Percentiles rank a stretch among this genome's conserved stretches.
phyloP scores from a whole-genome alignment of 2,329 filamentous ascomycete species.

The Ceratocystis alfenasii region DNA sequence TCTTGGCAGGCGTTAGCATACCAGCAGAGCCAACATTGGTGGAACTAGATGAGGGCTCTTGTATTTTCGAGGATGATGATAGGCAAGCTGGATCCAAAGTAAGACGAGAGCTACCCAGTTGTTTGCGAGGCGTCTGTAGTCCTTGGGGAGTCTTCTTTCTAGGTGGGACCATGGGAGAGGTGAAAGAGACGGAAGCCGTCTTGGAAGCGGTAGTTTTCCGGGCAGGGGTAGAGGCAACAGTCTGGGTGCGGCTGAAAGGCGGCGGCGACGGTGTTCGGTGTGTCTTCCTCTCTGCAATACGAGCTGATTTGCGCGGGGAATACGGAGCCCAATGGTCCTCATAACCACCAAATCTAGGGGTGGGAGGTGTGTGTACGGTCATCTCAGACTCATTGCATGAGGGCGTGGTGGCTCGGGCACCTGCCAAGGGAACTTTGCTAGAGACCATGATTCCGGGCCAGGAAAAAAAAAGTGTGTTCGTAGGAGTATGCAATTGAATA shows the following conservation, averaged over 20 bases:
- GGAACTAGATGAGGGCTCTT: conserved; percentile 28
- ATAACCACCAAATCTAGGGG: conserved; percentile 42
- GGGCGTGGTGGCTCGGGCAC: conserved; percentile 41
- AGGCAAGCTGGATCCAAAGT: conserved; percentile 35
- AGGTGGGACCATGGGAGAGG: conserved; percentile 26
- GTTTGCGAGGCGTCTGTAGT: conserved; percentile 32
- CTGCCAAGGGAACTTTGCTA: conserved; percentile 11
- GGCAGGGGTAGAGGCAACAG: conserved; percentile 22
- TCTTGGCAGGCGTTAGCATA: conserved; percentile 70
- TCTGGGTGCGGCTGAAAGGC: conserved; percentile 26
- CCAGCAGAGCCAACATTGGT: conserved; percentile 36
- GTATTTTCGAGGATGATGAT: conserved; percentile 31
- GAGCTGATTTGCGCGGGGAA: conserved; percentile 56
- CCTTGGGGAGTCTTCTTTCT: conserved; percentile 27
- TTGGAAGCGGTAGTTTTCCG: neutral
- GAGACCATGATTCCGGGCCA: conserved; percentile 28
- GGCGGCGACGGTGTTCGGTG: conserved; percentile 46
- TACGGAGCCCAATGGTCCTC: conserved; percentile 61
- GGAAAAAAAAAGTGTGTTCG: too few relatives aligned
- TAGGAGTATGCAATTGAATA: too few relatives aligned
- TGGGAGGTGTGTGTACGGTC: conserved; percentile 52
- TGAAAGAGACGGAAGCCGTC: conserved; percentile 23
- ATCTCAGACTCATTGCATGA: conserved; percentile 38
- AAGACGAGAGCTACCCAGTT: conserved; percentile 25
- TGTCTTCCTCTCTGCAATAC: conserved; percentile 45